Evolutionary conservation across 2,329 filamentous ascomycete genomes (phyloP), one percentile per base, ranked within the genome.

Genomic region (Tolypocladium sp.): DNA sequence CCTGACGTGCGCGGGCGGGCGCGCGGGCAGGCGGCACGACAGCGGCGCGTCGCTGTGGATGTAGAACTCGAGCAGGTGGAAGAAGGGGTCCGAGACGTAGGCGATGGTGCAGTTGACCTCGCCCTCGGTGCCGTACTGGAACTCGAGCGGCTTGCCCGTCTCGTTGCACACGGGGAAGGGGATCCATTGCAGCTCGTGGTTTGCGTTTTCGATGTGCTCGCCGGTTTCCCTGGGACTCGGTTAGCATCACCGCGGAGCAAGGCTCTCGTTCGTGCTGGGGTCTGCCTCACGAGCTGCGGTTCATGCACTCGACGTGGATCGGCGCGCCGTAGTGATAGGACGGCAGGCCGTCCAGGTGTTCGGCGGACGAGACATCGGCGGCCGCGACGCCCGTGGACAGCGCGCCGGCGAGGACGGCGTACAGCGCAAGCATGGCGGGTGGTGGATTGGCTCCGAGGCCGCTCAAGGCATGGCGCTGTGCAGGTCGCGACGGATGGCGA

Each of bases 21-120:
- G 86, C 0, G 91, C 85, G 35, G 93, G 91, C 17, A 97, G 84
- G 57, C 94, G 92, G 75, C 94, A 99, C 58, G 91, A 87, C 56
- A 97, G 81, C 12, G 94, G 94, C 22, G 92, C 92, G 75, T 99
- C 94, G 77, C 89, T 92, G 81, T 97, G 94, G 73, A 97, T 88
- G 81, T 97, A 97, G 82, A 97, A 97, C 77, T 97, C 90, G 77
- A 93, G 87, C 57, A 93, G 83, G 75, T 94, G 90, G 80, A 91
- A 94, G 80, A 92, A 88, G 46, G 88, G 83, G 71, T 93, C 90
- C 67, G 83, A 81, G 67, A 93, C 81, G 75, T 90, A 82, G 69
- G 88, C 79, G 67, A 94, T 86, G 58, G 90, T 94, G 79, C 90
- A 94, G 77, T 93, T 93, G 66, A 91, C 76, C 71, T 96, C 92